phyloP scores from a whole-genome alignment of 352 stramenopile genomes.

The Pseudoperonospora humuli region DNA sequence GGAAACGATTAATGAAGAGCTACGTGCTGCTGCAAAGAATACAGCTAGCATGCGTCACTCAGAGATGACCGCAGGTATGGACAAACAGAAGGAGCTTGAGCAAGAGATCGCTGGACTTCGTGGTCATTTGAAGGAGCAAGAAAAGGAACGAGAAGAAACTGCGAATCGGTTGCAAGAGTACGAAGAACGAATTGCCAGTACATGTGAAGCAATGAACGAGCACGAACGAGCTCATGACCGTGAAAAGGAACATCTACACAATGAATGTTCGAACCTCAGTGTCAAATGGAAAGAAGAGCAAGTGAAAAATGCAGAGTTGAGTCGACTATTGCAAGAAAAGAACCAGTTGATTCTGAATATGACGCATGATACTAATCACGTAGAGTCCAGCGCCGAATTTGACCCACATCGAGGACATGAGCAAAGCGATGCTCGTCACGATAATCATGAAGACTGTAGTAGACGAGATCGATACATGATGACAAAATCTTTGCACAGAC shows the following conservation, averaged over 20 bases:
- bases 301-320: slow-evolving; percentile 46
- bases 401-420: not conserved
- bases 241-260: slow-evolving; percentile 40
- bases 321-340: slow-evolving; percentile 57
- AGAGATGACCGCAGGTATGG: no score
- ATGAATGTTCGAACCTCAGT: slow-evolving; percentile 28
- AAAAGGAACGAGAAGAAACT: slow-evolving; percentile 54
- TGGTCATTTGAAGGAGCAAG: slow-evolving; percentile 32
- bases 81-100: no score
- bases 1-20: no score
- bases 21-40: no score
- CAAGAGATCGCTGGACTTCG: slow-evolving; percentile 27
- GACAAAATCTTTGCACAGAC: no score
- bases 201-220: slow-evolving; percentile 58
- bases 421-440: no score
- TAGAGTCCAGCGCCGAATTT: no score
- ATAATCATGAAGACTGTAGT: no score
- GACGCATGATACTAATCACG: slow-evolving; percentile 16
- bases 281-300: slow-evolving; percentile 37
- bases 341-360: slow-evolving; percentile 54
- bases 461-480: no score
- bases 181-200: slow-evolving; percentile 56
- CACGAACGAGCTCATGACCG: slow-evolving; percentile 56
- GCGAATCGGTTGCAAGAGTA: slow-evolving; percentile 66
- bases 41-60: no score